These are phyloP conservation scores for Talaromyces sp. DNA, from an alignment of 2,329 filamentous ascomycete species.

Conservation along the genomic window DNA sequence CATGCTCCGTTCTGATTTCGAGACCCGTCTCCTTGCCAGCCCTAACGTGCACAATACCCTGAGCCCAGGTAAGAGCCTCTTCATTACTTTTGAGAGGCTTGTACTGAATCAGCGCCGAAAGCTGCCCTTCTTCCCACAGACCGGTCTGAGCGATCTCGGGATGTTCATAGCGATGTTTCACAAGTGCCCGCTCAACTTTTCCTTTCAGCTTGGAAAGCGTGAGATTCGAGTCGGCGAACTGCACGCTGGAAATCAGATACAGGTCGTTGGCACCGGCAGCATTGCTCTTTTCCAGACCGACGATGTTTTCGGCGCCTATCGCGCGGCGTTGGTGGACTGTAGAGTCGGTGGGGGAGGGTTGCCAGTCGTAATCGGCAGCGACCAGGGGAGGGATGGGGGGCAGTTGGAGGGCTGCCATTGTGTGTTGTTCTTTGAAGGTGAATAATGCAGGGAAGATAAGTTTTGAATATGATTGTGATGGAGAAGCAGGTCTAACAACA, in stretches of 20 bases:
- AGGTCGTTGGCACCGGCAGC: constrained; percentile 9
- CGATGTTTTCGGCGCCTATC: constrained; percentile 8
- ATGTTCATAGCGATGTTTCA: constrained; percentile 12
- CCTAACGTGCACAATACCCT: neutral
- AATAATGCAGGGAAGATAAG: neutral
- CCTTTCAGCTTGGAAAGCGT: constrained; percentile 4
- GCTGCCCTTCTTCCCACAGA: neutral
- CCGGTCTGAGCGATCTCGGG: constrained; percentile 12
- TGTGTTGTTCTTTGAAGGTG: neutral
- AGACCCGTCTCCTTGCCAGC: constrained; percentile 3
- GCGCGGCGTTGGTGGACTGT: constrained; percentile 8
- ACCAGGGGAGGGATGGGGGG: constrained; percentile 19
- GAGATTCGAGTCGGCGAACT: neutral
- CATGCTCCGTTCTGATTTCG: constrained; percentile 5
- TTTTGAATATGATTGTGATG: neutral
- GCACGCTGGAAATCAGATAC: constrained; percentile 3
- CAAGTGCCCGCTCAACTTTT: constrained; percentile 4
- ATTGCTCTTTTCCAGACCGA: constrained; percentile 9
- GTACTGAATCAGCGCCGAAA: constrained; percentile 9
- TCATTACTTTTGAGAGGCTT: neutral
- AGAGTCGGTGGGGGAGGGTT: constrained; percentile 3
- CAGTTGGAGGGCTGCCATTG: neutral
- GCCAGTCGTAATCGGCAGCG: constrained; percentile 1
- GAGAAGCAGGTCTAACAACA: neutral
- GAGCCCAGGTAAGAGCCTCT: constrained; percentile 11